These are phyloP conservation scores for Thelephora ganbajun DNA, from an alignment of 768 basidiomycete genomes.

Conservation along the genomic window DNA sequence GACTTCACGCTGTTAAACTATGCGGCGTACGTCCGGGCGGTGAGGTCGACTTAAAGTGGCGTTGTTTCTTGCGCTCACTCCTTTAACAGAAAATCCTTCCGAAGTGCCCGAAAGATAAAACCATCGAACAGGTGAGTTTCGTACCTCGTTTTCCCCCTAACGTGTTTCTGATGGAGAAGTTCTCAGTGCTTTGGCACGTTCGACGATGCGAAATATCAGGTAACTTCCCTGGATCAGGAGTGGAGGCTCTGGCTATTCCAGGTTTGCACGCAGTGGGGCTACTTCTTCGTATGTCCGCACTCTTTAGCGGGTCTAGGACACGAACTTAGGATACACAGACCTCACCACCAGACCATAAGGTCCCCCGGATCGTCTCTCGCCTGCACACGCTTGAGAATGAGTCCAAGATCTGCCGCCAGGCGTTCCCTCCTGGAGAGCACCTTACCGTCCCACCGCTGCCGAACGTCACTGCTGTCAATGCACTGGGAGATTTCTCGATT, in stretches of 20 bases:
- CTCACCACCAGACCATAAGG: slow-evolving; percentile 52
- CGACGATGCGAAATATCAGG: slow-evolving; percentile 50
- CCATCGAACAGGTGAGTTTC: slow-evolving; percentile 35
- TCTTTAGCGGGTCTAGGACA: background rate
- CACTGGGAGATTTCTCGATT: slow-evolving; percentile 73
- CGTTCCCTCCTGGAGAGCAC: slow-evolving; percentile 65
- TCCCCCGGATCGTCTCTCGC: slow-evolving; percentile 67
- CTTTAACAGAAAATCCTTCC: slow-evolving; percentile 36
- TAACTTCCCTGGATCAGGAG: slow-evolving; percentile 45
- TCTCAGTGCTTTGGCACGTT: slow-evolving; percentile 77
- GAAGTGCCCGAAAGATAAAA: slow-evolving; percentile 34
- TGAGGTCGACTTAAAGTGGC: slow-evolving; percentile 14
- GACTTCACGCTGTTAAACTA: slow-evolving; percentile 59
- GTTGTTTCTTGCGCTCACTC: background rate
- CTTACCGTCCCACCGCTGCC: slow-evolving; percentile 61
- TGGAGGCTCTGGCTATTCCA: slow-evolving; percentile 90
- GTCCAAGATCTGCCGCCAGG: slow-evolving; percentile 58
- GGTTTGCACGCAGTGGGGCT: slow-evolving; percentile 94
- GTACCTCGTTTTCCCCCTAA: background rate
- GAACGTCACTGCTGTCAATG: slow-evolving; percentile 73
- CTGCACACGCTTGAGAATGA: slow-evolving; percentile 61
- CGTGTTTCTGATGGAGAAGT: background rate
- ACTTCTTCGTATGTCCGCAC: slow-evolving; percentile 49
- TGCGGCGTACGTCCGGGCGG: slow-evolving; percentile 63
- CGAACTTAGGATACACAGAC: slow-evolving; percentile 27